Evolutionary conservation across 148 eudicot species (phyloP), one percentile per base, ranked within the genome.

Genomic region (Heliosperma pusillum): DNA sequence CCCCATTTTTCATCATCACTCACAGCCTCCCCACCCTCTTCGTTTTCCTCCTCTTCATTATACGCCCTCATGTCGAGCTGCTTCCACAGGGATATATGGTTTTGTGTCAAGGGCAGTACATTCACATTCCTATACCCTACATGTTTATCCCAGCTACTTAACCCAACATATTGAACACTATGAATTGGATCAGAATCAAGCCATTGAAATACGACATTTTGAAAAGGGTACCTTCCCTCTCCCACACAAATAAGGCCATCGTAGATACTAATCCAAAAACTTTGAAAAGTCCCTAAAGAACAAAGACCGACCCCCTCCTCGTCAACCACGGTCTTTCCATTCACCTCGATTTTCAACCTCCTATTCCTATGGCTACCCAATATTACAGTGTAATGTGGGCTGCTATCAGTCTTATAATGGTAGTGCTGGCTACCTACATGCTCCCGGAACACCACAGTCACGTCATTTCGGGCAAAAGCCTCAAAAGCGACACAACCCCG

Each of bases 131-230:
- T 82, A 85, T 93, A 93, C 42, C 97, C 97, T 60, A 93, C 98
- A 77, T 93, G 98, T 77, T 90, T 89, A 76, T 93, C 98, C 98
- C 98, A 93, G 75, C 98, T 93, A 76, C 98, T 89, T 69, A 93
- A 88, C 66, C 98, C 98, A 58, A 93, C 89, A 80, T 93, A 93
- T 79, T 89, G 98, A 77, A 93, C 93, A 67, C 71, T 90, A 25
- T 88, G 74, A 80, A 88, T 93, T 1, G 97, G 98, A 66, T 91
- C 87, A 10, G 97, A 79, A 82, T 93, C 98, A 71, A 89, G 91
- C 98, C 98, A 93, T 86, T 93, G 91, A 74, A 89, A 91, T 9
- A 88, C 91, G 11, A 93, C 90, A 84, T 93, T 93, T 71, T 90
- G 98, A 80, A 93, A 93, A 56, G 98, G 98, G 80, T 93, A 93